These are phyloP conservation scores for Haplographium delicatum DNA, from an alignment of 495 filamentous ascomycete genomes.

Conservation along the genomic window DNA sequence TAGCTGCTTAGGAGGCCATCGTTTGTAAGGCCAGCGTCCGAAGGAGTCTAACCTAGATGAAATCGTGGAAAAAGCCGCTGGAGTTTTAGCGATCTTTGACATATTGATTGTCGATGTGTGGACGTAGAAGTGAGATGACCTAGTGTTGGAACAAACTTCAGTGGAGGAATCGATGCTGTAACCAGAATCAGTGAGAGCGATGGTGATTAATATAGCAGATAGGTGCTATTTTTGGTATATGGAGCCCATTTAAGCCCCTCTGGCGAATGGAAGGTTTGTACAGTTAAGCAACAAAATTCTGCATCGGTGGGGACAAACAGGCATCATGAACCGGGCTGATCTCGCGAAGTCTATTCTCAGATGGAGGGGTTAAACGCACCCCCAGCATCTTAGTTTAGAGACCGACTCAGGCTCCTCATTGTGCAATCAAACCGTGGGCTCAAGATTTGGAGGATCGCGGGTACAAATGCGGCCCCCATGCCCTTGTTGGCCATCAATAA, in stretches of 20 bases:
- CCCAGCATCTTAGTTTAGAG: not conserved
- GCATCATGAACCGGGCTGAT: not conserved
- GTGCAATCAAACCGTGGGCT: not conserved
- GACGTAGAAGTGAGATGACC: constrained; percentile 17
- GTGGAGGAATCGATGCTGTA: constrained; percentile 18
- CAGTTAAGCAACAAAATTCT: constrained; percentile 3
- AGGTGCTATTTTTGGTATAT: constrained; percentile 12
- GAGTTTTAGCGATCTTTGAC: constrained; percentile 12
- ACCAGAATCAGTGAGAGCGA: constrained; percentile 11
- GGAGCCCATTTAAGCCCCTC: constrained; percentile 4
- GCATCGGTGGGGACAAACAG: not conserved
- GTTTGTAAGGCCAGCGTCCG: constrained; percentile 13
- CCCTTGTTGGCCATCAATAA: not conserved
- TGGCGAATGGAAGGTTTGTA: not conserved
- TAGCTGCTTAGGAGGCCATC: constrained; percentile 14
- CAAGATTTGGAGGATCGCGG: not conserved
- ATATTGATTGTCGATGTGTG: constrained; percentile 14
- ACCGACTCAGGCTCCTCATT: not conserved
- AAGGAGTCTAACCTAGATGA: constrained; percentile 16
- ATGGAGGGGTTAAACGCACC: not conserved
- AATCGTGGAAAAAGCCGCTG: constrained; percentile 13
- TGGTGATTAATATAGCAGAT: constrained; percentile 9
- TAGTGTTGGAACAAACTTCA: constrained; percentile 18
- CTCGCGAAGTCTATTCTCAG: not conserved
- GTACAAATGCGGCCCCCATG: not conserved